Percentiles rank a stretch among this genome's conserved stretches.
Evolutionary conservation across 495 filamentous ascomycete species (phyloP).

Genomic region (Staphylotrichum longicolle): DNA sequence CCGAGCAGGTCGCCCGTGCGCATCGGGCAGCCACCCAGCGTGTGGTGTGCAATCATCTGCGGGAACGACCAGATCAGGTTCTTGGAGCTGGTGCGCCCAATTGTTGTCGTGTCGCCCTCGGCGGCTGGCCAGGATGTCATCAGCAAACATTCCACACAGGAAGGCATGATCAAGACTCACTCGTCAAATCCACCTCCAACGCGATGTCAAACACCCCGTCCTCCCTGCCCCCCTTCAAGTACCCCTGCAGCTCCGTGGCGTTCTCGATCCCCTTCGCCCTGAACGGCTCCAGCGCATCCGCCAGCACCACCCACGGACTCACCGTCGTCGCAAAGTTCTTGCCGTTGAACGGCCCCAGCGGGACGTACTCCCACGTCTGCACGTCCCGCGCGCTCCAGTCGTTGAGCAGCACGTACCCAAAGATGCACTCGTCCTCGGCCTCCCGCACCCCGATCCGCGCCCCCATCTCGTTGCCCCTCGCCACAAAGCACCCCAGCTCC

Average conservation of each 20-base stretch:
- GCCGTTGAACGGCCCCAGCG: slow-evolving; percentile 80
- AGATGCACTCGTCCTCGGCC: slow-evolving; percentile 67
- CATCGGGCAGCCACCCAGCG: slow-evolving; percentile 79
- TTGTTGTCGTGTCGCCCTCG: slow-evolving; percentile 61
- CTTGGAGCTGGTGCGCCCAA: slow-evolving; percentile 61
- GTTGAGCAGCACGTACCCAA: slow-evolving; percentile 87
- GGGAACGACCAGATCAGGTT: slow-evolving; percentile 89
- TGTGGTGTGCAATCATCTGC: slow-evolving; percentile 93
- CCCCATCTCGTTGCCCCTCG: slow-evolving; percentile 63
- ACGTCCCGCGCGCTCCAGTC: slow-evolving; percentile 94
- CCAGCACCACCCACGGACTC: slow-evolving; percentile 82
- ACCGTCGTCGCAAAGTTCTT: slow-evolving; percentile 95
- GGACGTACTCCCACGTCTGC: slow-evolving; percentile 87
- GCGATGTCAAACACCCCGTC: slow-evolving; percentile 71
- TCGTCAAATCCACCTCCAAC: slow-evolving; percentile 70
- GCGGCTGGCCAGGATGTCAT: slow-evolving; percentile 41
- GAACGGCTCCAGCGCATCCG: slow-evolving; percentile 77
- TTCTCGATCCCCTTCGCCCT: slow-evolving; percentile 58
- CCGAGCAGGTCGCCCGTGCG: slow-evolving; percentile 80
- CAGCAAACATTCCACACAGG: neutral
- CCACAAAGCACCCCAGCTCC: slow-evolving; percentile 82
- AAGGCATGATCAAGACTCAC: slow-evolving; percentile 38
- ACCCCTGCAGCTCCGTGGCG: slow-evolving; percentile 61
- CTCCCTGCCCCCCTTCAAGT: slow-evolving; percentile 63
- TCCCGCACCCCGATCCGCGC: slow-evolving; percentile 56